Percentiles rank a stretch among this genome's conserved stretches.
Evolutionary conservation across 2,329 filamentous ascomycete genomes (phyloP).

Genomic region (Ceratocystis papillata): DNA sequence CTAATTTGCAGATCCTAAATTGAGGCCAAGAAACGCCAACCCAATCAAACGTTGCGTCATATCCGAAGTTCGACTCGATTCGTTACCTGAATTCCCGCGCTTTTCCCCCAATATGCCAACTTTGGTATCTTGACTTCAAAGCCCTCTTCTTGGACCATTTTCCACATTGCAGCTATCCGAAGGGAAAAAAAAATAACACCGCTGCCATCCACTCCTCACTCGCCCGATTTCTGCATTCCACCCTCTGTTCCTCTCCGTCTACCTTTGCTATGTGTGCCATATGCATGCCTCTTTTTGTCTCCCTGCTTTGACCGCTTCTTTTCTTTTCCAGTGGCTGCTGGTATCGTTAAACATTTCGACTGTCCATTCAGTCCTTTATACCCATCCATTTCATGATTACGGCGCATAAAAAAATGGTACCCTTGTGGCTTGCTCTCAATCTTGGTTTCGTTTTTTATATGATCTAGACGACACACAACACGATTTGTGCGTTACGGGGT

Average conservation of each 20-base stretch:
- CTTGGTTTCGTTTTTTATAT: conserved; percentile 9
- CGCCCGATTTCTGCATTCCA: not conserved
- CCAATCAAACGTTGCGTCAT: not conserved
- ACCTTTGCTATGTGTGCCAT: not conserved
- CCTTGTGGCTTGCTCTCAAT: conserved; percentile 6
- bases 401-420: conserved; percentile 12
- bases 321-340: conserved; percentile 15
- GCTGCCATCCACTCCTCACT: not conserved
- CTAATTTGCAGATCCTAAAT: not conserved
- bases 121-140: not conserved
- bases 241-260: not conserved
- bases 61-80: not conserved
- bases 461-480: conserved; percentile 9
- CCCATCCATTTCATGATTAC: conserved; percentile 12
- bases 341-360: not conserved
- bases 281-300: not conserved
- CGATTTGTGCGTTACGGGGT: conserved; percentile 8
- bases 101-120: not conserved
- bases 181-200: not conserved
- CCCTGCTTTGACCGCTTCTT: conserved; percentile 7
- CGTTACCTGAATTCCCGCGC: not conserved
- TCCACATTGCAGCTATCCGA: not conserved
- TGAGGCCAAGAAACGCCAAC: not conserved
- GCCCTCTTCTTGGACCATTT: not conserved
- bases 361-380: conserved; percentile 14